Percentiles rank a stretch among this genome's conserved stretches.
Conservation (phyloP, 495 filamentous ascomycete species). For the Sabuloglossum arenarium region DNA sequence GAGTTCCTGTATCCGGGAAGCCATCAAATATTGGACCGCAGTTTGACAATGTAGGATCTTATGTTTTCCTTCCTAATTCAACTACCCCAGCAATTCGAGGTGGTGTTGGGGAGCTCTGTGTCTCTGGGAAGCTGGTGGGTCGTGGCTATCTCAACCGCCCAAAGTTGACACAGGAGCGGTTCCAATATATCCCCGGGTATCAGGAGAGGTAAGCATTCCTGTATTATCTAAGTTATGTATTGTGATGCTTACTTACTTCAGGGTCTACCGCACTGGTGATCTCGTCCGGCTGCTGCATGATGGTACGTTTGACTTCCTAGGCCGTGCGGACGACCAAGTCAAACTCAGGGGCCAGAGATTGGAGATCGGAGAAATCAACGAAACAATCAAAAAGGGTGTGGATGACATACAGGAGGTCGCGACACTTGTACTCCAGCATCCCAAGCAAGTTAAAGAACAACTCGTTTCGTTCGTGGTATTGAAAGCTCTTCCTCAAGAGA, state of each 20-base stretch:
- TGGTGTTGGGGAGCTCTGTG: conserved; percentile 67
- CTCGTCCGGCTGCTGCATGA: conserved; percentile 52
- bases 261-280: conserved; percentile 60
- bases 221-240: background rate
- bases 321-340: conserved; percentile 58
- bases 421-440: conserved; percentile 43
- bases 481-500: background rate
- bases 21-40: conserved; percentile 71
- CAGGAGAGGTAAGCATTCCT: conserved; percentile 16
- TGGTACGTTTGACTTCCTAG: conserved; percentile 49
- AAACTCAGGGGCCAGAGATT: conserved; percentile 63
- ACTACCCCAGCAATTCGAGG: conserved; percentile 54
- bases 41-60: conserved; percentile 64
- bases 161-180: conserved; percentile 41
- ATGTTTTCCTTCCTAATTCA: conserved; percentile 49
- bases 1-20: conserved; percentile 47
- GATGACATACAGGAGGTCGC: conserved; percentile 31
- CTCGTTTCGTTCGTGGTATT: conserved; percentile 47
- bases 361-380: conserved; percentile 60
- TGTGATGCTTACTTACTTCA: background rate
- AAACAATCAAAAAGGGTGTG: conserved; percentile 31
- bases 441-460: conserved; percentile 40
- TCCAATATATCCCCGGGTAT: conserved; percentile 31
- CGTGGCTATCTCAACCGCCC: conserved; percentile 69
- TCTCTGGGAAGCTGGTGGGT: conserved; percentile 68